Percentiles rank a stretch among this genome's conserved stretches.
Evolutionary conservation across 2,329 filamentous ascomycete genomes (phyloP).

Genomic region (Pleomassaria siparia): DNA sequence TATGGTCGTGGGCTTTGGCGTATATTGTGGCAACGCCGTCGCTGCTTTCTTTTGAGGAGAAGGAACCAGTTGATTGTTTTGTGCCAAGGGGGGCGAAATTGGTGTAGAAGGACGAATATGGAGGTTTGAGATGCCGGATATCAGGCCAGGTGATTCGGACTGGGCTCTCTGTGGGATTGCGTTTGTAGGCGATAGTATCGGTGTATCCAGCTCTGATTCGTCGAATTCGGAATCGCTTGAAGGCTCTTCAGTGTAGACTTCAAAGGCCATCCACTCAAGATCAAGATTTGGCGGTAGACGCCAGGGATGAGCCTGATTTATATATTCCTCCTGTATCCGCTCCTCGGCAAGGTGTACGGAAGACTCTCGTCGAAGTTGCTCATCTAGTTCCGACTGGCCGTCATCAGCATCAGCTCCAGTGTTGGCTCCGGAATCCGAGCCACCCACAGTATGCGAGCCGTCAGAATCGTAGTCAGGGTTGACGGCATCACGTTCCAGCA

Average conservation of each 20-base stretch:
- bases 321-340: conserved; percentile 12
- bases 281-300: conserved; percentile 74
- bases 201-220: conserved; percentile 28
- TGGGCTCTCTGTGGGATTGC: conserved; percentile 16
- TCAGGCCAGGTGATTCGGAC: conserved; percentile 47
- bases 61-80: conserved; percentile 31
- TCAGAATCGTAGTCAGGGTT: conserved; percentile 37
- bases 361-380: conserved; percentile 48
- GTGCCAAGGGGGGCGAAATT: conserved; percentile 13
- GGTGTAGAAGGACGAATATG: conserved; percentile 41
- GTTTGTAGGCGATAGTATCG: conserved; percentile 18
- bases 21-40: conserved; percentile 8
- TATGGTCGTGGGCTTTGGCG: conserved; percentile 31
- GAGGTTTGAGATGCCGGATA: conserved; percentile 50
- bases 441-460: conserved; percentile 41
- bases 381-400: conserved; percentile 50
- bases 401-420: conserved; percentile 25
- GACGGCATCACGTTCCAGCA: conserved; percentile 50
- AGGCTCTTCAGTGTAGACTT: conserved; percentile 72
- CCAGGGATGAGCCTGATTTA: conserved; percentile 48
- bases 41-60: conserved; percentile 26
- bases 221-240: conserved; percentile 58
- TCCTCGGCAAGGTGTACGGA: conserved; percentile 22
- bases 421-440: conserved; percentile 9
- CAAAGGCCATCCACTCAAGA: conserved; percentile 87